Evolutionary conservation across 257 asterid species (phyloP).

Genomic region (Nicotiana tomentosiformis): DNA sequence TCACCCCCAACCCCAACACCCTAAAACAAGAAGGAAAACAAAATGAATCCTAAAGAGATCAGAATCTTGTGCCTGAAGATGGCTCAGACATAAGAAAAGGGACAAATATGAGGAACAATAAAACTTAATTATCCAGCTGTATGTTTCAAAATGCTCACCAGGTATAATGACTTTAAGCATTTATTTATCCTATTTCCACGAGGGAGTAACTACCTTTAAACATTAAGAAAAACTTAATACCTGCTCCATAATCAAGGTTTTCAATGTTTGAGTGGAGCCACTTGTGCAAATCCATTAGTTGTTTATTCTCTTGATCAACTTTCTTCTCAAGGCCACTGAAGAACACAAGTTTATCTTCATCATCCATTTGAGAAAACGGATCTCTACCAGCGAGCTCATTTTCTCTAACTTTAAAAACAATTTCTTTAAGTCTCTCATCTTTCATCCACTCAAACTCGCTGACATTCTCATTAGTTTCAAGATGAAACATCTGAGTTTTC

Average conservation of each 20-base stretch:
- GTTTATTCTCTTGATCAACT: conserved; percentile 69
- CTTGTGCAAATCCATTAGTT: conserved; percentile 65
- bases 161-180: not conserved
- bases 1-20: not conserved
- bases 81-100: not conserved
- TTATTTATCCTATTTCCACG: not conserved
- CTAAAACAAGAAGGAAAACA: not conserved
- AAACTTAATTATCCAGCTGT: not conserved
- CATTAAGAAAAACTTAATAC: conserved; percentile 27
- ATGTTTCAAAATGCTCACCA: not conserved
- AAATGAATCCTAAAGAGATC: not conserved
- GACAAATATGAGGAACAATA: not conserved
- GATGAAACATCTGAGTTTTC: conserved; percentile 35
- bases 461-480: conserved; percentile 36
- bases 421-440: conserved; percentile 75
- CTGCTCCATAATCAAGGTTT: conserved; percentile 96
- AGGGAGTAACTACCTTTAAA: not conserved
- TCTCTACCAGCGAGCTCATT: conserved; percentile 94
- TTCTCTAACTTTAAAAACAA: conserved; percentile 87
- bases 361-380: conserved; percentile 73
- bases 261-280: conserved; percentile 88
- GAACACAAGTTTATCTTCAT: conserved; percentile 63
- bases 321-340: conserved; percentile 84
- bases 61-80: not conserved
- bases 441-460: conserved; percentile 91